These are phyloP conservation scores for Trebouxiophyceae sp. DNA, from an alignment of 163 green algal species.

Conservation along the genomic window DNA sequence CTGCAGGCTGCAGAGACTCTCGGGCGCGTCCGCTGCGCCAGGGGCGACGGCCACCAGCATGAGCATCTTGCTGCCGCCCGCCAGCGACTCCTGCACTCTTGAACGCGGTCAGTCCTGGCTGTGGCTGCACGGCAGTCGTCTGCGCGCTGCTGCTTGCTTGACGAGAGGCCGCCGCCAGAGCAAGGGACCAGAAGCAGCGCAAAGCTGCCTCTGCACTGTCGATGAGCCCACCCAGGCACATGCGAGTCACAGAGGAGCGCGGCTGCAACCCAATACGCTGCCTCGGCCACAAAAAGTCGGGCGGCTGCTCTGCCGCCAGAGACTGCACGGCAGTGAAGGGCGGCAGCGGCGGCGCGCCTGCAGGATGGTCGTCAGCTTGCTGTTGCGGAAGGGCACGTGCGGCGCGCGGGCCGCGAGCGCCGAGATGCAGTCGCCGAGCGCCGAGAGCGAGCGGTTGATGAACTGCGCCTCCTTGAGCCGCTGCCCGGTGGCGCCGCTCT, in stretches of 20 bases:
- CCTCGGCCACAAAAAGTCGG: too few species aligned
- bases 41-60: slow-evolving; percentile 71
- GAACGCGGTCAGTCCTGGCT: neutral
- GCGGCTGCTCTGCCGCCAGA: too few species aligned
- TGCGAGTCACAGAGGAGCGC: too few species aligned
- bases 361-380: slow-evolving; percentile 58
- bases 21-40: slow-evolving; percentile 35
- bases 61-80: slow-evolving; percentile 69
- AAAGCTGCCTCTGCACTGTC: too few species aligned
- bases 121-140: neutral
- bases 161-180: neutral
- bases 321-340: too few species aligned
- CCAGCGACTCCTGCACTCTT: slow-evolving; percentile 60
- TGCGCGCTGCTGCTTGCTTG: neutral
- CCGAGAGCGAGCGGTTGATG: slow-evolving; percentile 78
- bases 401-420: slow-evolving; percentile 48
- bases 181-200: neutral
- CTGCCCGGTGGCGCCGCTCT: slow-evolving; percentile 37
- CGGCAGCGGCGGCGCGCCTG: slow-evolving; percentile 28
- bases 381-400: slow-evolving; percentile 82
- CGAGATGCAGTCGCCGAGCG: slow-evolving; percentile 75
- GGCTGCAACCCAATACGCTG: too few species aligned
- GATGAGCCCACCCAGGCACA: too few species aligned
- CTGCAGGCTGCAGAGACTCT: slow-evolving; percentile 70
- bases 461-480: slow-evolving; percentile 69